Evolutionary conservation across 768 basidiomycete genomes (phyloP).

Genomic region (Lactarius hengduanensis): DNA sequence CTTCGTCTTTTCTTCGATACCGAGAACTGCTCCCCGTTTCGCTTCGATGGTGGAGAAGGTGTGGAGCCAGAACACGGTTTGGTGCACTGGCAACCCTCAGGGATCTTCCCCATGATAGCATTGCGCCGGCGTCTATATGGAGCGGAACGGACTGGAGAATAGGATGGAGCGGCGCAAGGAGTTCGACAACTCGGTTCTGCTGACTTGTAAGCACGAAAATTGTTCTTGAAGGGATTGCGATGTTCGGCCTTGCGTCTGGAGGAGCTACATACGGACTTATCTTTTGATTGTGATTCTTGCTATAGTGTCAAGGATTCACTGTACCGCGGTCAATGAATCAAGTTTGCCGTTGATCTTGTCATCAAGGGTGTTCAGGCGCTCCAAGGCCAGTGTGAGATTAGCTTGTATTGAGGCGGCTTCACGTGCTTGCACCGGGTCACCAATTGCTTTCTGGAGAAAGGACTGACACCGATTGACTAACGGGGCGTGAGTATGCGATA

Average conservation of each 20-base stretch:
- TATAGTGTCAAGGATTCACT: constrained; percentile 3
- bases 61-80: neutral
- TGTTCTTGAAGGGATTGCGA: constrained; percentile 26
- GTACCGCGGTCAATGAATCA: constrained; percentile 23
- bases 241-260: constrained; percentile 17
- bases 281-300: neutral
- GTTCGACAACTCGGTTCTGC: constrained; percentile 52
- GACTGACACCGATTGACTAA: constrained; percentile 64
- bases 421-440: constrained; percentile 51
- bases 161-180: constrained; percentile 59
- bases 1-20: constrained; percentile 17
- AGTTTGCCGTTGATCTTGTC: constrained; percentile 30
- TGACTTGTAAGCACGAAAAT: constrained; percentile 44
- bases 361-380: constrained; percentile 31
- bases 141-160: constrained; percentile 57
- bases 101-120: constrained; percentile 31
- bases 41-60: neutral
- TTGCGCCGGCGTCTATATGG: constrained; percentile 45
- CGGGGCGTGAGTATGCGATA: constrained; percentile 9
- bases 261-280: constrained; percentile 10
- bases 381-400: constrained; percentile 23
- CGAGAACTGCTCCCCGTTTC: neutral
- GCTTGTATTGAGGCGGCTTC: constrained; percentile 27
- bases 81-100: constrained; percentile 14
- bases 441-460: constrained; percentile 57